Base-by-base conservation (phyloP, 2,329 filamentous ascomycete genomes). In the Paramyrothecium sp. region DNA sequence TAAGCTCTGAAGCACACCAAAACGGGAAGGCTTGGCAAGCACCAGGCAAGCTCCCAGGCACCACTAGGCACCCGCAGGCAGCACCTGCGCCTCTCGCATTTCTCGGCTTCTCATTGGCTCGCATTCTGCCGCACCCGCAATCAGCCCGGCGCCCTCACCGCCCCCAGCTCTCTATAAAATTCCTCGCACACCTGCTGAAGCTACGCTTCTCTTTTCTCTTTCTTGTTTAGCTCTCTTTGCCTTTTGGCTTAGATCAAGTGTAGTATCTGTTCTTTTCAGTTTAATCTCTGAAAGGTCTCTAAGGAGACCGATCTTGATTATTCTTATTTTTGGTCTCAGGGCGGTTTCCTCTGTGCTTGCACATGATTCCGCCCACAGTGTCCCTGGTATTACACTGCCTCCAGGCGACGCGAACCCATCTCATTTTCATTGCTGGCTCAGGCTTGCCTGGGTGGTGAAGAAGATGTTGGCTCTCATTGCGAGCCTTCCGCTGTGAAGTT, bases 231-330 rank as follows among this genome's bases (percentile, higher is more conserved):
- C 73, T 75, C 73, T 75, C 73, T 75, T 75, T 75, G 73, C 73
- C 79, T 80, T 81, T 82, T 85, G 82, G 86, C 86, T 90, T 90
- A 91, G 89, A 92, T 92, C 89, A 92, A 91, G 88, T 92, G 88
- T 91, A 92, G 89, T 92, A 92, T 91, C 89, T 91, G 89, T 92
- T 93, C 89, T 92, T 92, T 90, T 91, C 88, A 93, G 90, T 92
- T 92, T 93, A 92, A 92, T 92, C 88, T 89, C 89, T 93, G 89
- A 89, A 90, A 92, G 83, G 82, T 81, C 80, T 81, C 86, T 84
- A 90, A 79, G 81, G 86, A 81, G 80, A 80, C 81, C 81, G 85
- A 84, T 83, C 81, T 80, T 86, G 88, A 91, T 93, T 92, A 91
- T 85, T 86, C 88, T 81, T 83, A 91, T 93, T 75, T 75, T 75